Base-by-base conservation (phyloP, 768 basidiomycete species). In the Suillus placidus region DNA sequence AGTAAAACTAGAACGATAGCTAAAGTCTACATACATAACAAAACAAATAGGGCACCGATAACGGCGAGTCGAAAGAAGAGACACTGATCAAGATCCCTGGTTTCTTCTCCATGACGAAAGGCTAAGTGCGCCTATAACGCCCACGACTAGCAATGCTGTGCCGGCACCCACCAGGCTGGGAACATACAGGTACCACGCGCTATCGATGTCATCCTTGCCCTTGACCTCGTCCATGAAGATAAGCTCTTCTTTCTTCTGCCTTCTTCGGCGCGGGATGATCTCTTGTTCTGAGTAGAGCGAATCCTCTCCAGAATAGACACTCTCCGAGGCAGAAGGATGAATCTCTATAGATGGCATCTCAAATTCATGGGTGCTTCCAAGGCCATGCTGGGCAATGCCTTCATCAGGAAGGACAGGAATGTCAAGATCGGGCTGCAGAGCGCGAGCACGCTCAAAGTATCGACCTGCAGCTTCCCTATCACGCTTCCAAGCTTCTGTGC, bases 161-260 rank as follows among this genome's bases (percentile, higher is more conserved):
- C 92, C 92, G 32, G 92, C 92, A 10, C 92, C 92, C 8, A 94
- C 87, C 67, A 94, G 75, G 32, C 90, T 88, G 4, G 92, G 92
- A 47, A 94, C 79, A 66, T 92, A 91, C 58, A 93, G 70, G 70
- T 92, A 93, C 92, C 92, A 94, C 30, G 90, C 83, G 75, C 81
- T 85, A 63, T 92, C 90, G 45, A 89, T 80, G 42, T 88, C 87
- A 26, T 87, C 85, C 60, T 71, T 75, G 8, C 83, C 72, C 64
- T 83, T 83, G 52, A 81, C 75, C 42, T 79, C 81, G 43, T 81
- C 78, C 66, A 81, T 79, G 71, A 65, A 85, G 69, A 82, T 72
- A 68, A 84, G 74, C 65, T 87, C 88, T 49, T 88, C 86, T 71
- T 88, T 85, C 78, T 82, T 87, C 70, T 81, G 77, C 65, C 88